Evolutionary conservation across 169 alveolate species (phyloP).

Genomic region (Fabrea salina): DNA sequence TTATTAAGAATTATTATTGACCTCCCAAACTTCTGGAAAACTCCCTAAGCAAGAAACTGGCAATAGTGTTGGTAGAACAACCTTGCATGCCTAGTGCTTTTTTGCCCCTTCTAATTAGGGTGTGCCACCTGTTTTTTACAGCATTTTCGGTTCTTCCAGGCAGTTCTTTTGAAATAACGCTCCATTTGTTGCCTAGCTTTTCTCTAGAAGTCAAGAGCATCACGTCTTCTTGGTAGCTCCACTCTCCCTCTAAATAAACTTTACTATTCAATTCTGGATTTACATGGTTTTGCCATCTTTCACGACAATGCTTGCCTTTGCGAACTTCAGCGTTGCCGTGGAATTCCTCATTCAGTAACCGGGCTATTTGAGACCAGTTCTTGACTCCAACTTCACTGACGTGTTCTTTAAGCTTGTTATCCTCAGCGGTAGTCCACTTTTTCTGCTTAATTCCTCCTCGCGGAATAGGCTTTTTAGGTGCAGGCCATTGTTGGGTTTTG

Average conservation of each 20-base stretch:
- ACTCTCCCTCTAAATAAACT: background rate
- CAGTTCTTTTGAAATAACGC: slow-evolving; percentile 36
- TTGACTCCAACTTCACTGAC: background rate
- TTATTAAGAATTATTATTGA: too few relatives aligned
- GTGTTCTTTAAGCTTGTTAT: background rate
- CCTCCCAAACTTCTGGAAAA: too few relatives aligned
- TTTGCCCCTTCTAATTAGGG: slow-evolving; percentile 35
- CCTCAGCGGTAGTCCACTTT: background rate
- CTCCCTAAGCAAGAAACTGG: too few relatives aligned
- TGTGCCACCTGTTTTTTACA: slow-evolving; percentile 46
- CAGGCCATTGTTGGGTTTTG: background rate
- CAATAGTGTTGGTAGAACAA: too few relatives aligned
- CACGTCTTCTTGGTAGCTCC: slow-evolving; percentile 15
- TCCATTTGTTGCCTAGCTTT: slow-evolving; percentile 46
- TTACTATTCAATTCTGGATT: slow-evolving; percentile 37
- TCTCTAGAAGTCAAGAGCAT: background rate
- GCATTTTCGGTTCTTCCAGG: slow-evolving; percentile 49
- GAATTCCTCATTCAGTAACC: background rate
- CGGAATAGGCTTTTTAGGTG: background rate
- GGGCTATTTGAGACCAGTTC: background rate
- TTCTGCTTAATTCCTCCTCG: background rate
- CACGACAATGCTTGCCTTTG: slow-evolving; percentile 54
- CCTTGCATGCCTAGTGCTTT: background rate
- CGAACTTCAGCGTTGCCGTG: slow-evolving; percentile 16
- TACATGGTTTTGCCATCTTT: slow-evolving; percentile 51